Conservation (phyloP, 345 rosid genomes). For the Eucalyptus caleyi region DNA sequence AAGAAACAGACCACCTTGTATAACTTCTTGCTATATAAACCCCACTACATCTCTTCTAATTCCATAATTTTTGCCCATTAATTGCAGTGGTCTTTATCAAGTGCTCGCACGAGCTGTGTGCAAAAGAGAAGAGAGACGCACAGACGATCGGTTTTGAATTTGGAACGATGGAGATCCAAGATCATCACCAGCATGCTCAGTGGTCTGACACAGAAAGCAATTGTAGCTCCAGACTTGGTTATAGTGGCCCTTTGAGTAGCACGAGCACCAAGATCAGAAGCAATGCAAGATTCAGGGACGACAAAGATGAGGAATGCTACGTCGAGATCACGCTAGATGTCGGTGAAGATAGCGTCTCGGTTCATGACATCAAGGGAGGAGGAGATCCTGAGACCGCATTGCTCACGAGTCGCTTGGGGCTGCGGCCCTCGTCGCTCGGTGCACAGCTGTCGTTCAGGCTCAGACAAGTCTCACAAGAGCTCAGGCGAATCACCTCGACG, state of each 20-base stretch:
- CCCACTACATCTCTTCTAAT: not conserved
- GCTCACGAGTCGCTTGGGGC: constrained; percentile 27
- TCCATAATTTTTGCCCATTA: not conserved
- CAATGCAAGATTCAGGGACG: constrained; percentile 22
- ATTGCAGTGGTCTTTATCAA: not conserved
- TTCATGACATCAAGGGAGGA: constrained; percentile 7
- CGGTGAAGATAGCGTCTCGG: constrained; percentile 27
- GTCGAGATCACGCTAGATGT: constrained; percentile 54
- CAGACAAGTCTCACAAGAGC: constrained; percentile 48
- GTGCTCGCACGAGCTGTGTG: not conserved
- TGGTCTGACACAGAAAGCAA: constrained; percentile 33
- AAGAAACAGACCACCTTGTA: not conserved
- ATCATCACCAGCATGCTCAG: constrained; percentile 2
- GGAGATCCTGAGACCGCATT: constrained; percentile 19
- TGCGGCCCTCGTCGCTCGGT: constrained; percentile 17
- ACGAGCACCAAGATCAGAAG: constrained; percentile 20
- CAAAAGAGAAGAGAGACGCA: not conserved
- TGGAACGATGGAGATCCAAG: constrained; percentile 22
- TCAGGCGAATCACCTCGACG: constrained; percentile 38
- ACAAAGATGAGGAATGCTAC: constrained; percentile 9
- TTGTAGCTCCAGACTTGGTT: constrained; percentile 7
- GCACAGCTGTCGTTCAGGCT: constrained; percentile 9
- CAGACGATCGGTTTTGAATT: not conserved
- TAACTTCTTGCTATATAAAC: not conserved
- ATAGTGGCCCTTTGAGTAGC: constrained; percentile 32